Evolutionary conservation across 495 filamentous ascomycete species (phyloP).

Genomic region (Daldinia caldariorum): DNA sequence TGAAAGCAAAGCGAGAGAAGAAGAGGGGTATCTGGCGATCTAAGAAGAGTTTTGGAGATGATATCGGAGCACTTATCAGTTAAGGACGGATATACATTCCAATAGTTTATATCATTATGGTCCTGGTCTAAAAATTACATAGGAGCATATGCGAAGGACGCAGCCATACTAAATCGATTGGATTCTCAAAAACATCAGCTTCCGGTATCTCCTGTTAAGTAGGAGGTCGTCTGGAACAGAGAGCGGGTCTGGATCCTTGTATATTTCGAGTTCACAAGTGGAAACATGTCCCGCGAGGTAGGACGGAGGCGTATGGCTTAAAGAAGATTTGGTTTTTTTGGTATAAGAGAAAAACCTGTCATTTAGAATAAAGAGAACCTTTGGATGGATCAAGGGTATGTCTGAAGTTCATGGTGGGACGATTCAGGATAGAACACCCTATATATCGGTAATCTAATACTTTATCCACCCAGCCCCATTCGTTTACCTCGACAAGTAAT

Average conservation of each 20-base stretch:
- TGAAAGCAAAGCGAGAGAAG: constrained; percentile 84
- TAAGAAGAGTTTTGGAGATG: constrained; percentile 64
- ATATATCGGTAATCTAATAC: constrained; percentile 44
- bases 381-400: constrained; percentile 22
- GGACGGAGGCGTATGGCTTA: constrained; percentile 34
- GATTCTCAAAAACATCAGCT: constrained; percentile 8
- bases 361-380: constrained; percentile 34
- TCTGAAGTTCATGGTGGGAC: constrained; percentile 38
- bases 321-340: constrained; percentile 20
- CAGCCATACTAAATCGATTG: neutral
- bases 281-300: constrained; percentile 7
- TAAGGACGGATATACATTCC: constrained; percentile 44
- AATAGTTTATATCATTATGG: constrained; percentile 26
- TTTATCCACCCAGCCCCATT: constrained; percentile 33
- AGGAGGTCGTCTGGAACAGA: constrained; percentile 6
- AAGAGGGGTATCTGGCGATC: constrained; percentile 78
- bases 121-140: constrained; percentile 45
- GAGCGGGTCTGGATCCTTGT: constrained; percentile 33
- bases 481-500: neutral
- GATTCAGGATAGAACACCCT: constrained; percentile 44
- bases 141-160: constrained; percentile 20
- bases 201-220: constrained; percentile 16
- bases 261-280: constrained; percentile 40
- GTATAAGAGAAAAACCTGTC: constrained; percentile 38
- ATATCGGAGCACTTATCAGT: constrained; percentile 55